Evolutionary conservation across 345 rosid genomes (phyloP), one percentile per base, ranked within the genome.

Genomic region (Viola odorata): DNA sequence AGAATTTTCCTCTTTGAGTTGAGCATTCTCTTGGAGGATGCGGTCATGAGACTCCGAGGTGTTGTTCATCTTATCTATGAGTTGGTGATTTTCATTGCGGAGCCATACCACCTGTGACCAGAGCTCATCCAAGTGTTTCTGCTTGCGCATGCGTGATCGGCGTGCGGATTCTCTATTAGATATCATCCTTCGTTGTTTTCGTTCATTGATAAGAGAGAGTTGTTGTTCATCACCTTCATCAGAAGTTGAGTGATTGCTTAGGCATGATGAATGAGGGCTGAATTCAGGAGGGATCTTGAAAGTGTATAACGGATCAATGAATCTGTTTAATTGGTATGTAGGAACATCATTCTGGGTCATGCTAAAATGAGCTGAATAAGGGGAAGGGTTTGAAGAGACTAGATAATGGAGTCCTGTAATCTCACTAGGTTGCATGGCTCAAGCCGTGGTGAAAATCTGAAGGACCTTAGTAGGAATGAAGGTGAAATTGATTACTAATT

Each of bases 101-200:
- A 92, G 91, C 92, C 91, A 82, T 52, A 89, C 68, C 16, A 92
- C 89, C 69, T 89, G 96, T 0, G 98, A 81, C 77, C 89, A 83
- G 37, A 92, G 94, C 85, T 92, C 98, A 45, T 92, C 98, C 9
- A 92, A 76, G 78, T 92, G 98, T 73, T 85, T 84, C 78, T 89
- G 98, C 78, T 89, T 91, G 59, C 98, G 86, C 98, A 91, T 85
- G 38, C 98, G 92, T 32, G 96, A 91, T 37, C 96, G 60, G 37
- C 96, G 84, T 3, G 98, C 98, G 5, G 98, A 89, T 53, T 92
- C 98, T 77, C 98, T 68, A 60, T 92, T 92, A 5, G 98, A 92
- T 69, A 92, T 82, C 96, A 87, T 89, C 81, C 98, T 85, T 66
- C 96, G 77, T 74, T 87, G 89, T 73, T 89, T 91, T 60, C 98